Evolutionary conservation across 2,329 filamentous ascomycete species (phyloP).

Genomic region (Onygena corvina): DNA sequence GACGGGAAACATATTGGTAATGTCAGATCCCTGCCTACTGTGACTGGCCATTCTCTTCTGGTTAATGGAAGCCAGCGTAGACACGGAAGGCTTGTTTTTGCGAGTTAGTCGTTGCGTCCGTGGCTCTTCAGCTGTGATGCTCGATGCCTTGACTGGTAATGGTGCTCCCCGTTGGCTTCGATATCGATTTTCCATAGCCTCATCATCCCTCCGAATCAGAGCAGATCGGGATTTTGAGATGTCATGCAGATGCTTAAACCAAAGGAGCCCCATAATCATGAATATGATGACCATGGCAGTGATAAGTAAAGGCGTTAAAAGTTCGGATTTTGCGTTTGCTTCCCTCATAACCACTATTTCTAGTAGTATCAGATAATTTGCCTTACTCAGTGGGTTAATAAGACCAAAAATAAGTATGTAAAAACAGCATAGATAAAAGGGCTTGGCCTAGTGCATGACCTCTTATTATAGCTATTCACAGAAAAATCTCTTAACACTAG

Average conservation of each 20-base stretch:
- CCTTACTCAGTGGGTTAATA: too few relatives aligned
- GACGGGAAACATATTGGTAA: background rate
- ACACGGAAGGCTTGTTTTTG: background rate
- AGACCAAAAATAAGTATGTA: too few relatives aligned
- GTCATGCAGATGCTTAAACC: background rate
- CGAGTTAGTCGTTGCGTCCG: background rate
- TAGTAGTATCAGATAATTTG: too few relatives aligned
- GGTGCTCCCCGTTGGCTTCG: background rate
- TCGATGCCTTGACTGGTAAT: background rate
- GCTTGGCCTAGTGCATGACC: too few relatives aligned
- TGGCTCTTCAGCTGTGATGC: background rate
- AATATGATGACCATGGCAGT: background rate
- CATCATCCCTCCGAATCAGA: background rate
- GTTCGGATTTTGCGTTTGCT: slow-evolving; percentile 1
- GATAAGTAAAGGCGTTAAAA: background rate
- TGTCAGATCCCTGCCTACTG: background rate
- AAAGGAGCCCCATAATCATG: background rate
- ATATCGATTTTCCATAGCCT: background rate
- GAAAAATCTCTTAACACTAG: too few relatives aligned
- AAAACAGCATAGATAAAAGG: too few relatives aligned
- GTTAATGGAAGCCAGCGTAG: background rate
- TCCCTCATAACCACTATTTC: slow-evolving; percentile 5
- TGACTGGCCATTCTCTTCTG: background rate
- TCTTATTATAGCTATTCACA: too few relatives aligned
- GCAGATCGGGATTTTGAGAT: background rate